Percentiles rank a stretch among this genome's conserved stretches.
These are phyloP conservation scores for Microsporum ferrugineum DNA, from an alignment of 2,329 filamentous ascomycete genomes.

Conservation along the genomic window DNA sequence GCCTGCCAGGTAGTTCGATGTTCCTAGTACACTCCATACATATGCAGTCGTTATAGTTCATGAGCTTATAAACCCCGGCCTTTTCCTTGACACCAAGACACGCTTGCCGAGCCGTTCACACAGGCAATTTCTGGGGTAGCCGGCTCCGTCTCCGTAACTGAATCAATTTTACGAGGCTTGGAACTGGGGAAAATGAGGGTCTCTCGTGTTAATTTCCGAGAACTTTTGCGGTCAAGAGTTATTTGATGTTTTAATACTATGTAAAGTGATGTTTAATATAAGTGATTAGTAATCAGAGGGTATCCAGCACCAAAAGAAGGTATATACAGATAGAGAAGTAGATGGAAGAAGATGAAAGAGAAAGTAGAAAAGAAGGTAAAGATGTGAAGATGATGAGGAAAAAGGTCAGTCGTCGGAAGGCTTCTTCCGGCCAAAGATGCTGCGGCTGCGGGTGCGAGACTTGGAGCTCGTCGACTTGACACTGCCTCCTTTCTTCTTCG, in stretches of 20 bases:
- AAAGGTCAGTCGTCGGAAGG: conserved; percentile 17
- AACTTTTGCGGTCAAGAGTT: no score
- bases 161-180: not conserved
- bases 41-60: no score
- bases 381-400: not conserved
- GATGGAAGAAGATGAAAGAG: conserved; percentile 1
- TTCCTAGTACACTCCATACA: not conserved
- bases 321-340: conserved; percentile 1
- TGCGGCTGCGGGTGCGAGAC: conserved; percentile 53
- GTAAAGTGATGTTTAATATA: not conserved
- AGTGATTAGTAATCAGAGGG: not conserved
- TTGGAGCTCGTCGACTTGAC: conserved; percentile 33
- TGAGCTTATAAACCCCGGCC: no score
- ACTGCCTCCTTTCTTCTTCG: conserved; percentile 53
- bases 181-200: not conserved
- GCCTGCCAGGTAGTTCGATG: not conserved
- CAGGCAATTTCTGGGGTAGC: not conserved
- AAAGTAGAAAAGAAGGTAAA: not conserved
- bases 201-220: not conserved
- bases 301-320: not conserved
- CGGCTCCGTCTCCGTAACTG: no score
- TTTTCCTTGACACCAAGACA: not conserved
- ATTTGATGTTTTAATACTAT: not conserved
- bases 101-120: not conserved
- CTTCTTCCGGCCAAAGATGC: conserved; percentile 56